Evolutionary conservation across 306 rosid species (phyloP).

Genomic region (Rosa rugosa): DNA sequence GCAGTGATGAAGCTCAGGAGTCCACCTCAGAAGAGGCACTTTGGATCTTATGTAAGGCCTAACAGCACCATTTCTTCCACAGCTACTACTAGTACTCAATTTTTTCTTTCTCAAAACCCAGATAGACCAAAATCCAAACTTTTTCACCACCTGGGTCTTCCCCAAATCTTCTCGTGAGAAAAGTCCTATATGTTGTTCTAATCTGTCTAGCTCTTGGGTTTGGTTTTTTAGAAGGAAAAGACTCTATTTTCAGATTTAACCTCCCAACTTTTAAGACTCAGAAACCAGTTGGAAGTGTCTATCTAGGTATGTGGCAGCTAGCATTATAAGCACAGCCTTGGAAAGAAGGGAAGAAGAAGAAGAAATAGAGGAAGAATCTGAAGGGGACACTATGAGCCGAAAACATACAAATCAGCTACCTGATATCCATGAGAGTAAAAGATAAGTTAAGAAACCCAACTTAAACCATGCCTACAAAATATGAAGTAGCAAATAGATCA

Average conservation of each 20-base stretch:
- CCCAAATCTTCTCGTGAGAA: conserved; percentile 9
- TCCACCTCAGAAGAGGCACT: conserved; percentile 96
- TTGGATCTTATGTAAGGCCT: conserved; percentile 90
- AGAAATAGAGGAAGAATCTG: background rate
- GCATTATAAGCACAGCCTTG: background rate
- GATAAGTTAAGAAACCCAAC: too few species aligned
- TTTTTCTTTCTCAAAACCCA: conserved; percentile 3
- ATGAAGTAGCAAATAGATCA: too few species aligned
- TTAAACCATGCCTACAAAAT: too few species aligned
- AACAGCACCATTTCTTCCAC: conserved; percentile 88
- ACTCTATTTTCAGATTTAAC: background rate
- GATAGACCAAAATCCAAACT: background rate
- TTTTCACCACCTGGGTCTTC: conserved; percentile 15
- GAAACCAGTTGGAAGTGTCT: conserved; percentile 7
- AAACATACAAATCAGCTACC: too few species aligned
- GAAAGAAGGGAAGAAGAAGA: background rate
- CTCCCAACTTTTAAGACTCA: background rate
- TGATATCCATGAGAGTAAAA: too few species aligned
- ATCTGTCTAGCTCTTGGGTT: background rate
- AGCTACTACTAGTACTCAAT: conserved; percentile 44
- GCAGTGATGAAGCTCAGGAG: conserved; percentile 90
- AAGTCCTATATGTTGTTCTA: background rate
- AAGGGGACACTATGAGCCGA: background rate
- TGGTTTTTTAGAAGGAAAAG: background rate
- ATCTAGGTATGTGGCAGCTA: background rate